Evolutionary conservation across 1,284 basidiomycete species (phyloP).

Genomic region (Lentinula novae-zelandiae): DNA sequence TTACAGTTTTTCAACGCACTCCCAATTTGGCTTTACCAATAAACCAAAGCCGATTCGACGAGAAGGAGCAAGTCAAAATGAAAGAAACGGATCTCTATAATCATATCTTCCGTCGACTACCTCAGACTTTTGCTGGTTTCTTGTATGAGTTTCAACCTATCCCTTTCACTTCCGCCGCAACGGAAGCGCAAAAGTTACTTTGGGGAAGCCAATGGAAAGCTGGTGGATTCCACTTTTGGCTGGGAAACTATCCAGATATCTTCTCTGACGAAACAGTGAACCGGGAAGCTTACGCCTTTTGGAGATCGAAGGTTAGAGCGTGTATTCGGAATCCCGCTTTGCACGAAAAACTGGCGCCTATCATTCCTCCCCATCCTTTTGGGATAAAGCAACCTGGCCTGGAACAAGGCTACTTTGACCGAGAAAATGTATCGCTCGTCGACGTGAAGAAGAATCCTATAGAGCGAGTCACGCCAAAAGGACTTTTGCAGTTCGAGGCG

Average conservation of each 20-base stretch:
- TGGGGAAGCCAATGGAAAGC: slow-evolving; percentile 20
- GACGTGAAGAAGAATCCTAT: slow-evolving; percentile 22
- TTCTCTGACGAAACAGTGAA: slow-evolving; percentile 14
- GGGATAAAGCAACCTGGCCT: slow-evolving; percentile 19
- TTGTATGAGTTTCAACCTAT: background rate
- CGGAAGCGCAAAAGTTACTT: slow-evolving; percentile 17
- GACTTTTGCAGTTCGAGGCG: slow-evolving; percentile 22
- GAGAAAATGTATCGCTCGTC: slow-evolving; percentile 21
- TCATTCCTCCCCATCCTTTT: slow-evolving; percentile 19
- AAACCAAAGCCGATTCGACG: slow-evolving; percentile 14
- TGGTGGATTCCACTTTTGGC: slow-evolving; percentile 20
- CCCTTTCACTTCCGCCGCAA: background rate
- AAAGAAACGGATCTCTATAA: slow-evolving; percentile 17
- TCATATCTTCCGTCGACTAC: slow-evolving; percentile 10
- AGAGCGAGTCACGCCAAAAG: slow-evolving; percentile 16
- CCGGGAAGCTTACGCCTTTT: slow-evolving; percentile 21
- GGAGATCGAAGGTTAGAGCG: slow-evolving; percentile 21
- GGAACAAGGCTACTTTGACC: slow-evolving; percentile 22
- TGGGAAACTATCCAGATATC: slow-evolving; percentile 6
- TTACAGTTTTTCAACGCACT: slow-evolving; percentile 27
- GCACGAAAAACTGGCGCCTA: slow-evolving; percentile 19
- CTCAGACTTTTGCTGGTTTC: background rate
- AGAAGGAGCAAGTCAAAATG: slow-evolving; percentile 13
- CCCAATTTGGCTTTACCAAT: slow-evolving; percentile 22
- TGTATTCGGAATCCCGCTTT: slow-evolving; percentile 18